phyloP scores from a whole-genome alignment of 805 yeast genomes.

The Kurtzmaniella fragi region DNA sequence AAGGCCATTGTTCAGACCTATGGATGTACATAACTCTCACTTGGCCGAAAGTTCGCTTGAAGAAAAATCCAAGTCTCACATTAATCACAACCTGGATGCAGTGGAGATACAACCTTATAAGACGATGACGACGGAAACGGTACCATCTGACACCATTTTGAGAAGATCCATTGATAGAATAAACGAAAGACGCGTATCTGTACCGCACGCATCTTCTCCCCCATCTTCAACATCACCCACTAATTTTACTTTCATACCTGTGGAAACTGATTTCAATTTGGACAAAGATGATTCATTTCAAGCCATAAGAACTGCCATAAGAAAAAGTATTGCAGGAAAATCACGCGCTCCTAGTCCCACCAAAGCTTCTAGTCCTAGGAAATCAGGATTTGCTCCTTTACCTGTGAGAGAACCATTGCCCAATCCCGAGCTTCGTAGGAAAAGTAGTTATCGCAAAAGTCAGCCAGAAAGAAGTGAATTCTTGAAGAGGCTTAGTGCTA shows the following conservation, averaged over 20 bases:
- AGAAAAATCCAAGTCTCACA: too few species aligned
- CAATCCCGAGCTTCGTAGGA: too few species aligned
- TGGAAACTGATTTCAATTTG: not conserved
- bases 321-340: constrained; percentile 41
- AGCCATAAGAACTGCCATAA: constrained; percentile 42
- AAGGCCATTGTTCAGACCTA: not conserved
- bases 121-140: too few species aligned
- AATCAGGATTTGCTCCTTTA: constrained; percentile 30
- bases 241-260: not conserved
- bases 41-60: not conserved
- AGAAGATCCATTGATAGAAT: too few species aligned
- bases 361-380: constrained; percentile 15
- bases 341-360: not conserved
- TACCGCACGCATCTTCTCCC: not conserved
- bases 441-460: constrained; percentile 1
- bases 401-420: constrained; percentile 37
- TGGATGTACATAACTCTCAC: not conserved
- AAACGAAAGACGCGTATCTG: too few species aligned
- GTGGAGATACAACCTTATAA: too few species aligned
- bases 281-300: constrained; percentile 39
- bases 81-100: too few species aligned
- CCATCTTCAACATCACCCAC: not conserved
- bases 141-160: too few species aligned
- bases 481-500: too few species aligned
- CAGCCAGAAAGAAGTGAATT: not conserved